These are phyloP conservation scores for Calonectria fujianensis DNA, from an alignment of 2,329 filamentous ascomycete genomes.

Conservation along the genomic window DNA sequence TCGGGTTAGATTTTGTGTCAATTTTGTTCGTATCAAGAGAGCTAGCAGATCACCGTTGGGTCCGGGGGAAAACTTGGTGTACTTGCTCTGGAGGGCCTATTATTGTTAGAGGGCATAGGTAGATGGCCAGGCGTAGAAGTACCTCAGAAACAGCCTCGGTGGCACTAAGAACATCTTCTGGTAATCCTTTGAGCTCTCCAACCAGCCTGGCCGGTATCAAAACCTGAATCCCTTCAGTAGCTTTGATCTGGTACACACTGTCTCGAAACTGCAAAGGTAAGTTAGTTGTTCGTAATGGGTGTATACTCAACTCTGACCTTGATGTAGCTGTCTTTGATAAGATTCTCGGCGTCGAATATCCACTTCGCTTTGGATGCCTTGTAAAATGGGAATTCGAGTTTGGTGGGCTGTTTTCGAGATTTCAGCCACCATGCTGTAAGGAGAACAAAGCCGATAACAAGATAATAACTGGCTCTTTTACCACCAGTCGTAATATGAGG, in stretches of 20 bases:
- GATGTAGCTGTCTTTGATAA: conserved; percentile 69
- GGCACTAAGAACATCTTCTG: conserved; percentile 69
- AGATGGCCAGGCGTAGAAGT: neutral
- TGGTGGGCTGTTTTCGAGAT: conserved; percentile 55
- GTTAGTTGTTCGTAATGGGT: conserved; percentile 11
- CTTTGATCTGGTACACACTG: conserved; percentile 70
- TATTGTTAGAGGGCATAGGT: conserved; percentile 27
- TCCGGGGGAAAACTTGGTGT: conserved; percentile 70
- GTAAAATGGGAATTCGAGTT: conserved; percentile 67
- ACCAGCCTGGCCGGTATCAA: conserved; percentile 67
- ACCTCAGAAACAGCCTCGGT: conserved; percentile 70
- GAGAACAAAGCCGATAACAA: conserved; percentile 61
- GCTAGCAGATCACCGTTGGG: conserved; percentile 67
- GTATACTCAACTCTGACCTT: conserved; percentile 60
- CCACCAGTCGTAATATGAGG: conserved; percentile 52
- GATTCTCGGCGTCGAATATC: conserved; percentile 69
- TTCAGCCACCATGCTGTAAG: conserved; percentile 64
- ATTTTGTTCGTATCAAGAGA: conserved; percentile 66
- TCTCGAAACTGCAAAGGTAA: conserved; percentile 65
- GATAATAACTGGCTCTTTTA: conserved; percentile 64
- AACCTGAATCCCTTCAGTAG: conserved; percentile 70
- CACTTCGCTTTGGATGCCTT: conserved; percentile 69
- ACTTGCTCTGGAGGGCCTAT: conserved; percentile 70
- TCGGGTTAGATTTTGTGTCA: conserved; percentile 68
- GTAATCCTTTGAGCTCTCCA: conserved; percentile 68